Percentiles rank a stretch among this genome's conserved stretches.
Conservation (phyloP, 1,284 basidiomycete species). For the Apiotrichum domesticum region DNA sequence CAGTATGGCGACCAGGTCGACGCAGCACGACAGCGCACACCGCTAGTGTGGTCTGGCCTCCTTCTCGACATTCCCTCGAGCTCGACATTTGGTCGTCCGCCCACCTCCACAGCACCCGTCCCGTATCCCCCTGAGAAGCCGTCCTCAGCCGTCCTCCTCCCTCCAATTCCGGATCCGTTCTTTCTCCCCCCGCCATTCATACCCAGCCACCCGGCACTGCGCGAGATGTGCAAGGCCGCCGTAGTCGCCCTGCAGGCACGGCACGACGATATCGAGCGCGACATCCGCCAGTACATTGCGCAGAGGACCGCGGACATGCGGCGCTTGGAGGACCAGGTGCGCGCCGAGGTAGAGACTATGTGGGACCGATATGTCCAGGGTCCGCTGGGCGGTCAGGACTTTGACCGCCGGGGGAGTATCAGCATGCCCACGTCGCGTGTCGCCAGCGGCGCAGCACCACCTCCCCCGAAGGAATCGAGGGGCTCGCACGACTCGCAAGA, state of each 20-base stretch:
- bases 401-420: constrained; percentile 5
- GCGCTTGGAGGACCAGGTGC: constrained; percentile 34
- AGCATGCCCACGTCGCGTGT: background rate
- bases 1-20: constrained; percentile 28
- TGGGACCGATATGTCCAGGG: constrained; percentile 38
- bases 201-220: constrained; percentile 44
- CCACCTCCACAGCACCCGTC: constrained; percentile 17
- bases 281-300: constrained; percentile 34
- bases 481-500: no score
- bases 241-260: constrained; percentile 25
- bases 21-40: constrained; percentile 1
- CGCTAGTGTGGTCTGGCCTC: constrained; percentile 25
- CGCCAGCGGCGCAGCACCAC: background rate
- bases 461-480: no score
- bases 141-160: constrained; percentile 11
- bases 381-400: constrained; percentile 21
- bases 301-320: constrained; percentile 32
- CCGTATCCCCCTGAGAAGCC: constrained; percentile 5
- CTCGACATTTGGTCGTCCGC: constrained; percentile 18
- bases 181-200: constrained; percentile 49
- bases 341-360: constrained; percentile 41
- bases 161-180: constrained; percentile 42
- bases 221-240: constrained; percentile 35
- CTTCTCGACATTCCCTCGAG: constrained; percentile 12
- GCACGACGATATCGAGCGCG: constrained; percentile 31